Base-by-base conservation (phyloP, 257 asterid genomes). In the Linderniella brevidens region DNA sequence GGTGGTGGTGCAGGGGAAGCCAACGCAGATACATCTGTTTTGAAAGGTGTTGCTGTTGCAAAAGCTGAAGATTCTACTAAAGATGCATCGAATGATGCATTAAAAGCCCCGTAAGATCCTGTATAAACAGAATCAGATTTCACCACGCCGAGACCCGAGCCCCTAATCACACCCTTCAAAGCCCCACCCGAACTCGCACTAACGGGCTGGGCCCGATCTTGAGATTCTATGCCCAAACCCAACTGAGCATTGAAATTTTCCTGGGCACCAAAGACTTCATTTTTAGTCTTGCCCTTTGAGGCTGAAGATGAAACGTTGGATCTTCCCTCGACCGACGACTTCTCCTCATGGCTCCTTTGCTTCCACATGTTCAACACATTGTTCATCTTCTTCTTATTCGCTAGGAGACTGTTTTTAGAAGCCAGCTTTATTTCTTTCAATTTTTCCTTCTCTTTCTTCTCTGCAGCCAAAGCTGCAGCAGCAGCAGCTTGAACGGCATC, bases 401-500 rank as follows among this genome's bases (percentile, higher is more conserved):
- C 98, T 62, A 88, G 63, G 53, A 88, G 72, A 63, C 96, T 88
- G 68, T 79, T 84, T 63, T 84, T 88, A 40, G 97, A 87, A 39
- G 98, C 94, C 20, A 88, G 85, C 60, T 56, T 78, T 42, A 84
- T 88, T 68, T 88, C 98, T 63, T 88, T 88, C 18, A 73, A 35
- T 52, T 68, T 84, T 64, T 84, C 98, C 70, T 76, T 88, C 71
- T 84, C 98, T 72, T 81, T 88, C 82, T 84, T 88, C 69, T 88
- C 96, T 32, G 96, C 98, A 49, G 94, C 95, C 53, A 76, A 67
- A 53, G 98, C 95, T n/a, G 97, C 97, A 0, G 82, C 78, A 0
- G 97, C 98, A 50, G 98, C 98, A 49, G 98, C 98, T 80, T 81
- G 93, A 56, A 88, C 87, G 19, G 94, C 94, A 56, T 78, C 96